A percentile compares a stretch with the other conserved stretches of the same genome.
Conservation (phyloP, 495 filamentous ascomycete genomes). For the Letharia lupina region DNA sequence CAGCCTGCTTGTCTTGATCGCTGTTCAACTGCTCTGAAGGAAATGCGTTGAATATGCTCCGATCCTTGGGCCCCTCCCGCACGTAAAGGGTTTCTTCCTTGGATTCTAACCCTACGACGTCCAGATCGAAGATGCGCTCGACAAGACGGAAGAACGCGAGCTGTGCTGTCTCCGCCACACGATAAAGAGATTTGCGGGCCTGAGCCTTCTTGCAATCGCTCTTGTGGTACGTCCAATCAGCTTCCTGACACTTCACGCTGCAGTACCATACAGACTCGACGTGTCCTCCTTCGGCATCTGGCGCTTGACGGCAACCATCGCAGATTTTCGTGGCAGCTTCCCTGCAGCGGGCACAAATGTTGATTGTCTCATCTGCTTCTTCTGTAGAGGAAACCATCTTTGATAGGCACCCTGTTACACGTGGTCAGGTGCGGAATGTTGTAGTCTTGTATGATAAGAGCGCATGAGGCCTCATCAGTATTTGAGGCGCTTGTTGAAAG, state of each 20-base stretch:
- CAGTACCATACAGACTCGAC: conserved; percentile 11
- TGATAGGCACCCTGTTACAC: background rate
- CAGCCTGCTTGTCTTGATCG: conserved; percentile 9
- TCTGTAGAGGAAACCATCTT: background rate
- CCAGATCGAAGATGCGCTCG: conserved; percentile 1
- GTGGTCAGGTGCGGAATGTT: background rate
- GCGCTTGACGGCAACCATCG: conserved; percentile 4
- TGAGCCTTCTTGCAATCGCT: background rate
- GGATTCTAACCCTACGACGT: background rate
- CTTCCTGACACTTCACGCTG: conserved; percentile 4
- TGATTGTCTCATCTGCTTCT: background rate
- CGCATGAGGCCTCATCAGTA: background rate
- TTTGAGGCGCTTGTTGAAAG: background rate
- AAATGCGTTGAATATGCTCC: background rate
- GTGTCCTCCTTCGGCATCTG: background rate
- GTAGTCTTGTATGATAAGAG: background rate
- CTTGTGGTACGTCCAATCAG: conserved; percentile 4
- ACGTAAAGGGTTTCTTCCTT: conserved; percentile 1
- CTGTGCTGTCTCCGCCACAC: conserved; percentile 3
- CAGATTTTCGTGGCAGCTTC: background rate
- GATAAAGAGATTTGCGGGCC: conserved; percentile 10
- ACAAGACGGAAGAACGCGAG: conserved; percentile 6
- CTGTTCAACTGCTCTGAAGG: background rate
- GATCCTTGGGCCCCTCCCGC: background rate
- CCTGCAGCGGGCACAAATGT: background rate